Evolutionary conservation across 75 land plant genomes (phyloP).

Genomic region (Cryptomeria japonica): DNA sequence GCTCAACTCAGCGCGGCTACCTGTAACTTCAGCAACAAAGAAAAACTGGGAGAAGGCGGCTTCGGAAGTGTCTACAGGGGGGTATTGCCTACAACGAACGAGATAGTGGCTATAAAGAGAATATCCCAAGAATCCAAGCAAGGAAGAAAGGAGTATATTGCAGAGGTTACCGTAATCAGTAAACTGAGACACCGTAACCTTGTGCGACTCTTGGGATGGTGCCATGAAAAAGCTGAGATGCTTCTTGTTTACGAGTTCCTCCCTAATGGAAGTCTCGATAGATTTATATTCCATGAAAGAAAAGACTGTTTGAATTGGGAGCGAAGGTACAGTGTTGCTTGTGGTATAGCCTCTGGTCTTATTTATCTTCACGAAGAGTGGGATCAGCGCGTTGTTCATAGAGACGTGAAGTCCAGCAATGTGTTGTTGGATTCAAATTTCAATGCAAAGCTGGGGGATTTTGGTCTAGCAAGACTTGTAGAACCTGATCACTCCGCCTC

Average conservation of each 20-base stretch:
- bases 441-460: slow-evolving; percentile 32
- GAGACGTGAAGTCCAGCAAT: too few species aligned
- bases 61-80: slow-evolving; percentile 45
- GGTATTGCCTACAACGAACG: neutral
- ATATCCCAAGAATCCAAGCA: slow-evolving; percentile 23
- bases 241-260: too few species aligned
- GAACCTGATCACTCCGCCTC: slow-evolving; percentile 53
- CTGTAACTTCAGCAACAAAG: slow-evolving; percentile 25
- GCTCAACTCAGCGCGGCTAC: slow-evolving; percentile 29
- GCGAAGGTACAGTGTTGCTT: too few species aligned
- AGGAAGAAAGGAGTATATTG: slow-evolving; percentile 39
- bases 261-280: slow-evolving; percentile 2
- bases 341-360: too few species aligned
- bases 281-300: slow-evolving; percentile 2
- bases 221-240: slow-evolving; percentile 5
- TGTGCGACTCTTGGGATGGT: slow-evolving; percentile 40
- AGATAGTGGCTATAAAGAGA: slow-evolving; percentile 34
- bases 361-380: too few species aligned
- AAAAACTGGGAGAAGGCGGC: slow-evolving; percentile 41
- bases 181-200: slow-evolving; percentile 17
- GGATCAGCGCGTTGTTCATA: slow-evolving; percentile 64
- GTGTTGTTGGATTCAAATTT: slow-evolving; percentile 18
- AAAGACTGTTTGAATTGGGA: slow-evolving; percentile 35
- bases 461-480: slow-evolving; percentile 61
- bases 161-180: neutral